A percentile compares a stretch with the other conserved stretches of the same genome.
These are phyloP conservation scores for Pichia kudriavzevii DNA, from an alignment of 1,139 yeast genomes.

Conservation along the genomic window DNA sequence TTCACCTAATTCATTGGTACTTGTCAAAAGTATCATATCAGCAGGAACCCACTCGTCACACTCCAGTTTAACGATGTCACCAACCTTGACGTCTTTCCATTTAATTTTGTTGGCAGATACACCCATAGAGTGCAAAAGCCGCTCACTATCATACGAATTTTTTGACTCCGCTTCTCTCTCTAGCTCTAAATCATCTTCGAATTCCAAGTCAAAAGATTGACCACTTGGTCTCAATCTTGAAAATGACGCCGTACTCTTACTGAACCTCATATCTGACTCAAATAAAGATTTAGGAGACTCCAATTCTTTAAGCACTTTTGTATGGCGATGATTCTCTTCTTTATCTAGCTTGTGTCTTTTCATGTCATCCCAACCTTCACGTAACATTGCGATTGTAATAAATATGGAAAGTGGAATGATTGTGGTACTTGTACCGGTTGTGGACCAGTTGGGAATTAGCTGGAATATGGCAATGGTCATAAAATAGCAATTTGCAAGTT, in stretches of 20 bases:
- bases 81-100: constrained; percentile 81
- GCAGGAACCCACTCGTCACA: constrained; percentile 95
- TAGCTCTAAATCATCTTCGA: constrained; percentile 13
- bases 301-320: constrained; percentile 33
- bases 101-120: constrained; percentile 25
- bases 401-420: constrained; percentile 81
- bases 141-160: constrained; percentile 22
- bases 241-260: constrained; percentile 25
- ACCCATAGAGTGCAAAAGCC: constrained; percentile 16
- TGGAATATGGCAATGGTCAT: constrained; percentile 84
- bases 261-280: constrained; percentile 15
- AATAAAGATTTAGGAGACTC: constrained; percentile 5
- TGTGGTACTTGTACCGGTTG: constrained; percentile 95
- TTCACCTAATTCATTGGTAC: constrained; percentile 60
- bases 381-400: constrained; percentile 80
- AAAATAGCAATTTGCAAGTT: constrained; percentile 82
- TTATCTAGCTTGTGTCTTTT: constrained; percentile 80
- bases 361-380: constrained; percentile 94
- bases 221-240: constrained; percentile 23
- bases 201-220: constrained; percentile 19
- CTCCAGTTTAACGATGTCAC: constrained; percentile 65
- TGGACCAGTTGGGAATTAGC: constrained; percentile 96
- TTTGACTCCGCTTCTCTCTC: constrained; percentile 6
- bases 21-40: constrained; percentile 64
- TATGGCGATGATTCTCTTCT: constrained; percentile 65